A percentile compares a stretch with the other conserved stretches of the same genome.
Evolutionary conservation across 1,139 yeast genomes (phyloP).

Genomic region (Debaryomycetaceae sp.): DNA sequence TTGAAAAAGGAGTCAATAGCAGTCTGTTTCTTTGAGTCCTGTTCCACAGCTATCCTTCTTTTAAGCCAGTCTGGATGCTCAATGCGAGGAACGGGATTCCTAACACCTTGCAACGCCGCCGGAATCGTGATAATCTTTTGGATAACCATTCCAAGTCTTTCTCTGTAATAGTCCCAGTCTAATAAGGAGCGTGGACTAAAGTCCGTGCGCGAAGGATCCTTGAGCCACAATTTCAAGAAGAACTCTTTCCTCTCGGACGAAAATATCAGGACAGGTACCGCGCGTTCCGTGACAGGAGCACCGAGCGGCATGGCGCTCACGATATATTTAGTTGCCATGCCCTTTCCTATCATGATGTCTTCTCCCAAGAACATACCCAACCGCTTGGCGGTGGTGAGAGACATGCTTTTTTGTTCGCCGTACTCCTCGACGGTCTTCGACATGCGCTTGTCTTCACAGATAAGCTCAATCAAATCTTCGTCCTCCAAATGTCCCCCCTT

Average conservation of each 20-base stretch:
- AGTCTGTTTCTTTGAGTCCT: constrained; percentile 65
- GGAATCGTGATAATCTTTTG: constrained; percentile 96
- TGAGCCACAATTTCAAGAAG: constrained; percentile 78
- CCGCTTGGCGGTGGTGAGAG: constrained; percentile 89
- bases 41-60: constrained; percentile 44
- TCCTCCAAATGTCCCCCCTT: constrained; percentile 84
- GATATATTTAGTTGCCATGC: constrained; percentile 89
- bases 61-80: constrained; percentile 92
- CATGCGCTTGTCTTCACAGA: constrained; percentile 96
- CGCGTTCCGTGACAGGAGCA: constrained; percentile 93
- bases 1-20: constrained; percentile 50
- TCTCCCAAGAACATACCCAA: constrained; percentile 94
- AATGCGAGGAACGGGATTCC: constrained; percentile 93
- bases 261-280: constrained; percentile 92
- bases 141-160: constrained; percentile 83
- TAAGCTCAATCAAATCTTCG: constrained; percentile 85
- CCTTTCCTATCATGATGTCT: constrained; percentile 94
- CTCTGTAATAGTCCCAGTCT: constrained; percentile 91
- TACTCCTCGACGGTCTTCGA: constrained; percentile 84
- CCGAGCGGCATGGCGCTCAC: constrained; percentile 76
- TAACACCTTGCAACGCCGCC: constrained; percentile 83
- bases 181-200: constrained; percentile 84
- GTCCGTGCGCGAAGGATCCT: constrained; percentile 65
- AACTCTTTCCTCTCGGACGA: constrained; percentile 62
- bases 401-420: constrained; percentile 83